Evolutionary conservation across 345 rosid genomes (phyloP).

Genomic region (Pseudoturritis turrita): DNA sequence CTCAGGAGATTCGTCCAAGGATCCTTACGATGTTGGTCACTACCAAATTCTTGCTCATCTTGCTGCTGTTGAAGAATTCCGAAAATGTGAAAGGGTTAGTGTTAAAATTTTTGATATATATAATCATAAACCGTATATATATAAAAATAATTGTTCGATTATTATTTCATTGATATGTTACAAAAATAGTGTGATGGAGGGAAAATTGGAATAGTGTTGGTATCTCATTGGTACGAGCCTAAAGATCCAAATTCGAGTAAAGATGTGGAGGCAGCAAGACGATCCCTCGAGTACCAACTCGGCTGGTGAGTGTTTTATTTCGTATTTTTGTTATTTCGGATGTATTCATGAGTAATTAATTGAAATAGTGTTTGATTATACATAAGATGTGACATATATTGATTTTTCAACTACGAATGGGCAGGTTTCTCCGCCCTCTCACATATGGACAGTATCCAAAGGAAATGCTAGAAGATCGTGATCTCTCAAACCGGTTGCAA

Average conservation of each 20-base stretch:
- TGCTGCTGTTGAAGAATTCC: slow-evolving; percentile 31
- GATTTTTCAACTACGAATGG: not conserved
- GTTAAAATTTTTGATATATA: not conserved
- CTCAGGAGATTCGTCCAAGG: slow-evolving; percentile 18
- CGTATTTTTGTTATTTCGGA: not conserved
- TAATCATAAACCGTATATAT: not conserved
- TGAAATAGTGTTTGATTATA: not conserved
- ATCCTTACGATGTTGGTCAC: slow-evolving; percentile 21
- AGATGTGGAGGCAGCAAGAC: slow-evolving; percentile 17
- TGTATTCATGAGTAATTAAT: not conserved
- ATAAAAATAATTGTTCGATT: not conserved
- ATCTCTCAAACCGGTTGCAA: not conserved
- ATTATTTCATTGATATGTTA: not conserved
- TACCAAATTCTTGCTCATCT: slow-evolving; percentile 29
- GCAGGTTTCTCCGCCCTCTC: slow-evolving; percentile 31
- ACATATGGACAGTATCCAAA: slow-evolving; percentile 27
- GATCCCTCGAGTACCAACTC: slow-evolving; percentile 31
- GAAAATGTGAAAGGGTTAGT: slow-evolving; percentile 16
- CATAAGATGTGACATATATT: not conserved
- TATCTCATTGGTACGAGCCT: slow-evolving; percentile 34
- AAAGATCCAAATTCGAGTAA: slow-evolving; percentile 6
- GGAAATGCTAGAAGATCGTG: not conserved
- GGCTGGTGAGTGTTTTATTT: slow-evolving; percentile 25
- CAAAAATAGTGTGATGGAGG: slow-evolving; percentile 22
- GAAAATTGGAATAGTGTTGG: slow-evolving; percentile 30